Conservation (phyloP, 129 eudicot species). For the Artemisia argyi region DNA sequence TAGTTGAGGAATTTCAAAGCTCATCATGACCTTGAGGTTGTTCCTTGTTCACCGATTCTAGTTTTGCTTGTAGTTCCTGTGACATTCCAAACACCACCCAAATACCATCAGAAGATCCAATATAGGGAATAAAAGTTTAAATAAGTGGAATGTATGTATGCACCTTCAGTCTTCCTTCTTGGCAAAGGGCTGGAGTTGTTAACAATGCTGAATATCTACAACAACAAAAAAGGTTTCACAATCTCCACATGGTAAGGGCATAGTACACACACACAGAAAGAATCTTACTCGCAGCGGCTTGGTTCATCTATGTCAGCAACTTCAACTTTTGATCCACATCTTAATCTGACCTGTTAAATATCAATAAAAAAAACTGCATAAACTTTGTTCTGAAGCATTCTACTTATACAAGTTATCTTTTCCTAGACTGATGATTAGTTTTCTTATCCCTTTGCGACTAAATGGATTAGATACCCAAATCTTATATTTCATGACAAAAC, state of each 20-base stretch:
- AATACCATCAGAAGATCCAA: slow-evolving; percentile 13
- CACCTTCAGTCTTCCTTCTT: slow-evolving; percentile 86
- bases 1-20: slow-evolving; percentile 42
- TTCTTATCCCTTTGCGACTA: neutral
- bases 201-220: slow-evolving; percentile 75
- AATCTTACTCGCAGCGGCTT: slow-evolving; percentile 97
- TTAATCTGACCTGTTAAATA: slow-evolving; percentile 67
- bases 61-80: slow-evolving; percentile 85
- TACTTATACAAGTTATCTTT: slow-evolving; percentile 3
- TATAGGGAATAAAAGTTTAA: neutral
- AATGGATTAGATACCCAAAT: neutral
- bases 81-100: slow-evolving; percentile 3
- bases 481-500: slow-evolving; percentile 3
- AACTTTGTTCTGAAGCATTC: slow-evolving; percentile 10
- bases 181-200: slow-evolving; percentile 79
- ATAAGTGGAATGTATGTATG: neutral
- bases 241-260: neutral
- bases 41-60: slow-evolving; percentile 62
- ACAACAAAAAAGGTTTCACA: slow-evolving; percentile 7
- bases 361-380: neutral
- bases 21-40: slow-evolving; percentile 76
- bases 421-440: neutral
- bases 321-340: slow-evolving; percentile 95
- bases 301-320: slow-evolving; percentile 91
- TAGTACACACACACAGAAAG: neutral